Evolutionary conservation across 257 asterid genomes (phyloP), one percentile per base, ranked within the genome.

Genomic region (Eucommia ulmoides): DNA sequence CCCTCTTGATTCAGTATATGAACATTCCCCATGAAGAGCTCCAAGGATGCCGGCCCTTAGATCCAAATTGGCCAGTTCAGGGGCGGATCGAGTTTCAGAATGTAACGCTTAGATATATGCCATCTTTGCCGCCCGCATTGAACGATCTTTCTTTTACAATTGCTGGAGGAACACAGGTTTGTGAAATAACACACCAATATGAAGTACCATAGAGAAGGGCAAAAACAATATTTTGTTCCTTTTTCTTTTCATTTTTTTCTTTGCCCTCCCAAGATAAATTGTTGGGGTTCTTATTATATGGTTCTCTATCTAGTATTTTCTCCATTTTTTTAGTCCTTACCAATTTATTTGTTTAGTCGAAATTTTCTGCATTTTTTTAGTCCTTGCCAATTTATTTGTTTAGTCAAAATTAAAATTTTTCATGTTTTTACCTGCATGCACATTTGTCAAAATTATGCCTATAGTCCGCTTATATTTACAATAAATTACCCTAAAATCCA

Each of bases 101-200:
- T 41, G 98, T 85, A 64, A 80, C 92, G 52, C 94, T 89, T 1
- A 75, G 72, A 21, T 89, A 89, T 60, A 70, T 53, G 73, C 88
- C 88, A n/a, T 77, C 87, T 41, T 69, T 69, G 58, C 94, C 94
- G 35, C 81, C 94, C 22, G 93, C 96, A 7, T 61, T 89, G 14
- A 62, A 54, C 14, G 77, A 73, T 47, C 69, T 84, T 56, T 74
- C 96, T 18, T 83, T 89, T 61, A 41, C 52, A 23, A 70, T 89
- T 54, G 35, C 63, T 24, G 91, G 80, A 19, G 96, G 93, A 65
- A 73, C 81, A 52, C 85, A 66, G 80, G 97, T 87, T 20, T 62
- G 79, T 73, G 50, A 45, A 59, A 33, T 33, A 33, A 15, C 16
- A 9, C 11, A 17, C 44, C 44, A 10, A 9, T 35, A 35, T 35